These are phyloP conservation scores for Blastobotrys arbuscula DNA, from an alignment of 1,139 yeast genomes.

Conservation along the genomic window DNA sequence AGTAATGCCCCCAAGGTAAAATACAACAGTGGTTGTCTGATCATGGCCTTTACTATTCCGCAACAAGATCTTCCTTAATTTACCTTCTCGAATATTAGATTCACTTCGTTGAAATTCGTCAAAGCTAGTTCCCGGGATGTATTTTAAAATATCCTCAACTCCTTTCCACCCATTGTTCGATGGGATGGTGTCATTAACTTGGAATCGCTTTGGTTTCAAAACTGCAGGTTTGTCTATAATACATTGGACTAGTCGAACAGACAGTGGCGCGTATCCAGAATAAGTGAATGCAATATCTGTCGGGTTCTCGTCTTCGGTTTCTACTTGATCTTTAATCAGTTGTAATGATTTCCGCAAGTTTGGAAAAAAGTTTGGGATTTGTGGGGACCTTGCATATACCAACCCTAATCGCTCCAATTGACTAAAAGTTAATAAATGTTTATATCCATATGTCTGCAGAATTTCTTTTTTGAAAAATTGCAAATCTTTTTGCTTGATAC, in stretches of 20 bases:
- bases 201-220: constrained; percentile 22
- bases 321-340: constrained; percentile 31
- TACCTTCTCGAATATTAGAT: constrained; percentile 30
- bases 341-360: constrained; percentile 27
- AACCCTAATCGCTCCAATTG: constrained; percentile 40
- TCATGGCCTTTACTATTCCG: constrained; percentile 27
- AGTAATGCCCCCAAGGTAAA: constrained; percentile 76
- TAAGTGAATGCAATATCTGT: constrained; percentile 36
- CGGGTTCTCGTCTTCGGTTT: constrained; percentile 25
- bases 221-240: constrained; percentile 32
- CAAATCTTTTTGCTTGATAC: constrained; percentile 57
- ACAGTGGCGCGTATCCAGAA: constrained; percentile 44
- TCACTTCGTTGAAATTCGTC: constrained; percentile 33
- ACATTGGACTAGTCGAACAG: constrained; percentile 39
- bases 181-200: background rate
- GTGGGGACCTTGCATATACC: constrained; percentile 30
- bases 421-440: constrained; percentile 39
- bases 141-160: constrained; percentile 32
- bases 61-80: constrained; percentile 32
- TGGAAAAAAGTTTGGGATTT: constrained; percentile 31
- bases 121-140: constrained; percentile 34
- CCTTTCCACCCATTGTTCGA: constrained; percentile 32
- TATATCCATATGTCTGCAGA: constrained; percentile 55
- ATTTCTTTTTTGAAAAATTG: constrained; percentile 46
- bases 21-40: constrained; percentile 38